Conservation (phyloP, 768 basidiomycete genomes). For the Galerina marginata region DNA sequence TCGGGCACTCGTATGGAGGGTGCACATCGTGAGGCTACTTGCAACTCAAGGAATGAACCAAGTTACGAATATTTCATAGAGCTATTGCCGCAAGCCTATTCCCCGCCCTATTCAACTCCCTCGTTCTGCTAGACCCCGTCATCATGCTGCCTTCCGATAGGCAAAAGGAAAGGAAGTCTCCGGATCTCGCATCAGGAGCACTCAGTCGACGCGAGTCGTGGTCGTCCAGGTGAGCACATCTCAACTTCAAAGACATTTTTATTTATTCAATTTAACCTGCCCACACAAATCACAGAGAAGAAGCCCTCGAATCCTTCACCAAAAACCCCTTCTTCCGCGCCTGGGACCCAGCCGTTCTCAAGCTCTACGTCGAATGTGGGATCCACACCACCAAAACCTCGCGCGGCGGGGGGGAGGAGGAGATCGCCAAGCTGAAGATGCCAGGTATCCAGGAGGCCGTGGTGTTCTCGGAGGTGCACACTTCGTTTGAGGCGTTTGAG, state of each 20-base stretch:
- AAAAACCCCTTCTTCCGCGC: conserved; percentile 67
- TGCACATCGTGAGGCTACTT: conserved; percentile 62
- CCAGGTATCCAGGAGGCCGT: conserved; percentile 67
- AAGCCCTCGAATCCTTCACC: conserved; percentile 56
- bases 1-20: conserved; percentile 90
- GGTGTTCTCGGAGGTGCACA: conserved; percentile 56
- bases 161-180: conserved; percentile 8
- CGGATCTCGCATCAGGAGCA: conserved; percentile 45
- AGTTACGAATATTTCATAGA: conserved; percentile 36
- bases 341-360: conserved; percentile 72
- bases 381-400: conserved; percentile 35
- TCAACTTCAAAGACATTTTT: neutral
- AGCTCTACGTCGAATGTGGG: conserved; percentile 64
- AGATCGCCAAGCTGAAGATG: conserved; percentile 65
- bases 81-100: conserved; percentile 66
- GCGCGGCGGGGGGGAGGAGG: too few relatives aligned
- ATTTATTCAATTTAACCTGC: neutral
- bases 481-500: conserved; percentile 47
- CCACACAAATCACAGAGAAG: conserved; percentile 48
- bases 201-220: conserved; percentile 66
- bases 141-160: conserved; percentile 40
- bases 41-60: neutral
- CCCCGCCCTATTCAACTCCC: conserved; percentile 70
- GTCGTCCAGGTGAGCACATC: conserved; percentile 53
- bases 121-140: conserved; percentile 84